Evolutionary conservation across 257 asterid species (phyloP).

Genomic region (Eustoma russellianum): DNA sequence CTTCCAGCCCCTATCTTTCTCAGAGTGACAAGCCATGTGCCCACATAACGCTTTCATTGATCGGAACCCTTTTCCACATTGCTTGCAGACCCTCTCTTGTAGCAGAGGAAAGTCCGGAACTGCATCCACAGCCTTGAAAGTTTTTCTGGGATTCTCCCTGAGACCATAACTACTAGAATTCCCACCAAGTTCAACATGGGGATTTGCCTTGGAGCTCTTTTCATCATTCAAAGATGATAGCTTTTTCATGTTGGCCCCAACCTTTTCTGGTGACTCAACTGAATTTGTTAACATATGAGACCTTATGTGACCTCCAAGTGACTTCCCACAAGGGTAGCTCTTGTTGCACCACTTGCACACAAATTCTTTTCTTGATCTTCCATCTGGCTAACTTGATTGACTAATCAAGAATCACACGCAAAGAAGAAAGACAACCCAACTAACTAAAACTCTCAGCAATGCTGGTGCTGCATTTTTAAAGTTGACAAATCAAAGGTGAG

Average conservation of each 20-base stretch:
- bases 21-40: conserved; percentile 98
- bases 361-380: conserved; percentile 18
- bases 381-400: conserved; percentile 2
- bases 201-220: neutral
- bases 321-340: conserved; percentile 72
- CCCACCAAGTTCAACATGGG: conserved; percentile 29
- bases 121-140: conserved; percentile 64
- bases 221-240: conserved; percentile 20
- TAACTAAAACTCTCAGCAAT: neutral
- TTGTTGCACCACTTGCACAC: conserved; percentile 45
- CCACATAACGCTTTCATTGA: conserved; percentile 91
- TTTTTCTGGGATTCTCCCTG: conserved; percentile 82
- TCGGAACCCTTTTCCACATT: conserved; percentile 90
- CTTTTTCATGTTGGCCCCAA: conserved; percentile 30
- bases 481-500: neutral
- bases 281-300: conserved; percentile 60
- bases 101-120: conserved; percentile 23
- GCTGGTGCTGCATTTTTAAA: too few relatives aligned
- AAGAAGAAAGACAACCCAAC: neutral
- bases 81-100: conserved; percentile 63
- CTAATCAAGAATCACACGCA: neutral
- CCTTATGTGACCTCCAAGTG: conserved; percentile 84
- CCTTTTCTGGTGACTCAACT: conserved; percentile 42
- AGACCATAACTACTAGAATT: conserved; percentile 43
- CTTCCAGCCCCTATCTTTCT: conserved; percentile 47